Percentiles rank a stretch among this genome's conserved stretches.
phyloP scores from a whole-genome alignment of 345 rosid species.

The Physaria fendleri region DNA sequence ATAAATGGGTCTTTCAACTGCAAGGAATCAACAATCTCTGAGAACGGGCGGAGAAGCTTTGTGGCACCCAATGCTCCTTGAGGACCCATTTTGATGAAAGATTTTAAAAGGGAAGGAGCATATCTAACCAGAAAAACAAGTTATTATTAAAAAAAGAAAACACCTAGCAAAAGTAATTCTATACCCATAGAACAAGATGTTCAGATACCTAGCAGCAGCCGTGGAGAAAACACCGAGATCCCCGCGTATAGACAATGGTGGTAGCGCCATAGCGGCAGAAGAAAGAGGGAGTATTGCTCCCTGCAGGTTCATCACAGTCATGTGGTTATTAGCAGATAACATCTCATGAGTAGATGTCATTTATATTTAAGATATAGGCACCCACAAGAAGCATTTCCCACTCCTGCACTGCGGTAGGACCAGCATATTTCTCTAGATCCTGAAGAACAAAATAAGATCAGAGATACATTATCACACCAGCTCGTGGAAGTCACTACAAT shows the following conservation, averaged over 20 bases:
- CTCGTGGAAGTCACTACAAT: too few species aligned
- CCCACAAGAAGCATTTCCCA: slow-evolving; percentile 89
- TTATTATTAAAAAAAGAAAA: not conserved
- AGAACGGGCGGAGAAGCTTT: slow-evolving; percentile 84
- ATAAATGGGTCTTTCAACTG: slow-evolving; percentile 74
- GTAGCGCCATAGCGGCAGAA: slow-evolving; percentile 84
- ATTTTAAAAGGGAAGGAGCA: slow-evolving; percentile 77
- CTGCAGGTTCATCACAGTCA: slow-evolving; percentile 35
- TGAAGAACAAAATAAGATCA: slow-evolving; percentile 20
- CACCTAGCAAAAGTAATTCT: not conserved
- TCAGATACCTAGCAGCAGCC: slow-evolving; percentile 63
- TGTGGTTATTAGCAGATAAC: slow-evolving; percentile 23
- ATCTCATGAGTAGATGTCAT: slow-evolving; percentile 17
- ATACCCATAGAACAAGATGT: not conserved
- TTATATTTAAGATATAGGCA: slow-evolving; percentile 13
- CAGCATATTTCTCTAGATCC: slow-evolving; percentile 84
- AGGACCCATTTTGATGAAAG: slow-evolving; percentile 82
- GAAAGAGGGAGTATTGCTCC: slow-evolving; percentile 92
- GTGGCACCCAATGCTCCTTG: slow-evolving; percentile 74
- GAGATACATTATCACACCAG: not conserved
- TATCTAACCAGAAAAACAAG: slow-evolving; percentile 21
- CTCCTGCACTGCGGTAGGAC: slow-evolving; percentile 66
- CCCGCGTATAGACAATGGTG: slow-evolving; percentile 79
- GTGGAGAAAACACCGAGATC: slow-evolving; percentile 88
- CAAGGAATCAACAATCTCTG: slow-evolving; percentile 73